Percentiles rank a stretch among this genome's conserved stretches.
Evolutionary conservation across 164 flowering plant species (phyloP).

Genomic region (Vitis rupestris): DNA sequence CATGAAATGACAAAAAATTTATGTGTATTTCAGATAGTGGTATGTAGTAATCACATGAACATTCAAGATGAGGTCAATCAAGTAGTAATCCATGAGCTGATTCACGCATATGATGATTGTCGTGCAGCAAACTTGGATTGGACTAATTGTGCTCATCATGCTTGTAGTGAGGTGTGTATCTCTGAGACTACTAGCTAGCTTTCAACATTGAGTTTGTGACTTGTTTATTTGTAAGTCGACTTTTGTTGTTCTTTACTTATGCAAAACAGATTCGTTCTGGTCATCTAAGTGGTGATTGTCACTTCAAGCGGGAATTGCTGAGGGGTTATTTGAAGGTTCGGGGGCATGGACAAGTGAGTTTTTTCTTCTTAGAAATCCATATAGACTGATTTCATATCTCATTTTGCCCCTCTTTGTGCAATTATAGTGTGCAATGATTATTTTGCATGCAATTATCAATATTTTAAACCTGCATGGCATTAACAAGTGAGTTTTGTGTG

Average conservation of each 20-base stretch:
- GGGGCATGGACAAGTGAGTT: conserved; percentile 90
- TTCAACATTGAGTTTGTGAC: neutral
- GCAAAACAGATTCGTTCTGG: conserved; percentile 74
- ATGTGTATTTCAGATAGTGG: conserved; percentile 47
- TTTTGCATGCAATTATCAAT: too few relatives aligned
- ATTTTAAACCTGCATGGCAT: too few relatives aligned
- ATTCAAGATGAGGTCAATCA: conserved; percentile 89
- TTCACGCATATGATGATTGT: conserved; percentile 95
- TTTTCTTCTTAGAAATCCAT: neutral
- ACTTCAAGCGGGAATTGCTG: conserved; percentile 82
- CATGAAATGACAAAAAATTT: neutral
- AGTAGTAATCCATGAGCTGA: conserved; percentile 82
- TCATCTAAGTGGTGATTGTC: conserved; percentile 96
- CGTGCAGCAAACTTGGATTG: conserved; percentile 86
- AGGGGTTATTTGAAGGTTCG: conserved; percentile 75
- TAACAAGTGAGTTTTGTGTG: too few relatives aligned
- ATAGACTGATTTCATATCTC: too few relatives aligned
- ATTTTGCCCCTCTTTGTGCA: too few relatives aligned
- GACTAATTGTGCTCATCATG: conserved; percentile 94
- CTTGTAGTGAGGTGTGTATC: conserved; percentile 80
- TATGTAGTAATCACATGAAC: conserved; percentile 77
- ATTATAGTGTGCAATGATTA: too few relatives aligned
- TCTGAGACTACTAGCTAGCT: neutral
- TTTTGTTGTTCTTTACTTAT: neutral
- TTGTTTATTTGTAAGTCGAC: neutral